A percentile compares a stretch with the other conserved stretches of the same genome.
Evolutionary conservation across 805 yeast species (phyloP).

Genomic region (Cyberlindnera veronae): DNA sequence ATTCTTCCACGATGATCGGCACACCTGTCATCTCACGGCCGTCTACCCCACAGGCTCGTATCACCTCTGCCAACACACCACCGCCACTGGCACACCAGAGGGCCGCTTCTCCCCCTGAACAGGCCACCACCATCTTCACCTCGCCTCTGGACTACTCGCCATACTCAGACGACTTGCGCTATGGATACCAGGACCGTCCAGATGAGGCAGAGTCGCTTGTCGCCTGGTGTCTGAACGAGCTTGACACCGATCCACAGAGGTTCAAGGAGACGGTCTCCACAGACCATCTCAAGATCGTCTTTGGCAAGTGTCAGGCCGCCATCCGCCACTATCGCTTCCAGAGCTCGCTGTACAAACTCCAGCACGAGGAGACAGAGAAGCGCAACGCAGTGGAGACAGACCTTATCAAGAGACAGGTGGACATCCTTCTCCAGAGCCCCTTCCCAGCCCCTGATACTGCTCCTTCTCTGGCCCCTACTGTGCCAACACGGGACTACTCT

Average conservation of each 20-base stretch:
- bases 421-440: conserved; percentile 21
- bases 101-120: background rate
- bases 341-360: conserved; percentile 19
- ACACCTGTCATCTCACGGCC: conserved; percentile 12
- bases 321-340: conserved; percentile 24
- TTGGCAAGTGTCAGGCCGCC: conserved; percentile 15
- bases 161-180: conserved; percentile 5
- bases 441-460: conserved; percentile 1
- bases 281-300: conserved; percentile 2
- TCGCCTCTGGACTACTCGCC: conserved; percentile 5
- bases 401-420: conserved; percentile 24
- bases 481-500: background rate
- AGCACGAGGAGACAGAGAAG: conserved; percentile 18
- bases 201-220: conserved; percentile 9
- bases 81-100: background rate
- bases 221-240: conserved; percentile 4
- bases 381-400: conserved; percentile 23
- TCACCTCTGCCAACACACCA: conserved; percentile 1
- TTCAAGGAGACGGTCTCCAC: conserved; percentile 2
- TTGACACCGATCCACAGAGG: conserved; percentile 3
- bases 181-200: conserved; percentile 5
- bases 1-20: no score
- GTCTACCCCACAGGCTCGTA: conserved; percentile 8
- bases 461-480: background rate
- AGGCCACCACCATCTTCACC: background rate